Evolutionary conservation across 768 basidiomycete species (phyloP).

Genomic region (Sarcodon sp.): DNA sequence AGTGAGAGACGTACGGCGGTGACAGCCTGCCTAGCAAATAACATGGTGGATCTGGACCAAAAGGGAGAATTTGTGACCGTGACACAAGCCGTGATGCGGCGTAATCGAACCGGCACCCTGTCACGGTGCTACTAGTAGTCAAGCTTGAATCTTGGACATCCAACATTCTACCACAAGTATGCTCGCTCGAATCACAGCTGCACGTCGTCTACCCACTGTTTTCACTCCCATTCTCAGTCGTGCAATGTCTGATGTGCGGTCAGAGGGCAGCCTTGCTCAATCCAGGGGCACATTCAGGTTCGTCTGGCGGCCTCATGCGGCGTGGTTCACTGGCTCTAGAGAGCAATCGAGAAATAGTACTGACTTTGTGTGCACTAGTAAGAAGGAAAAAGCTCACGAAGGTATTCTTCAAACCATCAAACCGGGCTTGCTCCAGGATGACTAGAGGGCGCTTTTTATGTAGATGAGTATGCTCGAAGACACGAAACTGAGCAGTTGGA

Average conservation of each 20-base stretch:
- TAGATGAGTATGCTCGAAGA: slow-evolving; percentile 52
- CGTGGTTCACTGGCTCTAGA: neutral
- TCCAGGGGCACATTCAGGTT: slow-evolving; percentile 53
- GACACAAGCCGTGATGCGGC: slow-evolving; percentile 11
- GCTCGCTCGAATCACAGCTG: slow-evolving; percentile 26
- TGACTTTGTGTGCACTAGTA: slow-evolving; percentile 26
- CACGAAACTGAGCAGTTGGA: slow-evolving; percentile 45
- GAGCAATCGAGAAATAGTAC: slow-evolving; percentile 1
- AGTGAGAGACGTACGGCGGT: slow-evolving; percentile 25
- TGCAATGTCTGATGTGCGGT: slow-evolving; percentile 17
- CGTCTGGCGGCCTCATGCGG: slow-evolving; percentile 6
- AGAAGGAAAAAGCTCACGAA: slow-evolving; percentile 67
- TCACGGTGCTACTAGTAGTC: slow-evolving; percentile 1
- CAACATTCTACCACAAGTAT: slow-evolving; percentile 16
- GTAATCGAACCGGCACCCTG: slow-evolving; percentile 5
- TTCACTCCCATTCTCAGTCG: slow-evolving; percentile 5
- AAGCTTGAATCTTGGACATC: slow-evolving; percentile 2
- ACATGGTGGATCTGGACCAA: slow-evolving; percentile 46
- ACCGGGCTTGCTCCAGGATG: neutral
- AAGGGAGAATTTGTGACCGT: slow-evolving; percentile 27
- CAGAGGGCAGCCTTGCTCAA: slow-evolving; percentile 45
- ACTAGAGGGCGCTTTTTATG: slow-evolving; percentile 1
- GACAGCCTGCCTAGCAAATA: slow-evolving; percentile 40
- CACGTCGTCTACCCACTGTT: slow-evolving; percentile 18
- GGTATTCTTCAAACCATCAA: slow-evolving; percentile 18